Base-by-base conservation (phyloP, 208 protist genomes). In the Sergeia podlipaevii region DNA sequence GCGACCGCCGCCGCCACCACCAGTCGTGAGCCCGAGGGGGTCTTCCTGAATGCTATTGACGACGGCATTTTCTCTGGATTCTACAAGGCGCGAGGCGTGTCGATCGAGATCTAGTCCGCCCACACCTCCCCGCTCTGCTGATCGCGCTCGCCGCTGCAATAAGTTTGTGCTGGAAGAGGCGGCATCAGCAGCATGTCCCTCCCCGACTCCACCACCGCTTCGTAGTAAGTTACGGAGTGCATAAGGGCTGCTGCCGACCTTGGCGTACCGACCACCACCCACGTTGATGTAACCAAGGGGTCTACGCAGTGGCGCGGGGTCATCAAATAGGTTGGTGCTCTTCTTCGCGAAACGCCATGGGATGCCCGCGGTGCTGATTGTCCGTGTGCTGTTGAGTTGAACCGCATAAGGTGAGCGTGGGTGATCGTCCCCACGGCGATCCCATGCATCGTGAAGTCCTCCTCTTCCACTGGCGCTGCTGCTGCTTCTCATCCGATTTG, bases 211-310 rank as follows among this genome's bases (percentile, higher is more conserved):
- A 42, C 8, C 23, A 18, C 30, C 34, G 46, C 20, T 18, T 5
- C 20, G 34, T n/a, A 27, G 46, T 27, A 27, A 32, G 29, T 5
- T 4, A 29, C 26, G 4, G 17, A 44, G 45, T 17, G 47, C 42
- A 36, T 77, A 76, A 11, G 69, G 74, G 37, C 69, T 76, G 43
- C 56, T 41, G 30, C 60, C 58, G n/a, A 53, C 27, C 37, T 36
- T 29, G 1, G 64, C 44, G 38, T 80, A 83, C 34, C 59, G 58
- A 21, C 74, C 77, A 18, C 67, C 77, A 24, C 82, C 75, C 15
- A 77, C 38, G 46, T 73, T 73, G 26, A 91, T 86, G 55, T 70
- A 79, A 5, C 83, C 83, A 8, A 91, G 66, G 13, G 83, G 83
- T 5, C 78, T 71, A 15, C 67, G 56, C 3, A 91, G 34, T 20